Evolutionary conservation across 2,329 filamentous ascomycete species (phyloP).

Genomic region (Zopfia rhizophila): DNA sequence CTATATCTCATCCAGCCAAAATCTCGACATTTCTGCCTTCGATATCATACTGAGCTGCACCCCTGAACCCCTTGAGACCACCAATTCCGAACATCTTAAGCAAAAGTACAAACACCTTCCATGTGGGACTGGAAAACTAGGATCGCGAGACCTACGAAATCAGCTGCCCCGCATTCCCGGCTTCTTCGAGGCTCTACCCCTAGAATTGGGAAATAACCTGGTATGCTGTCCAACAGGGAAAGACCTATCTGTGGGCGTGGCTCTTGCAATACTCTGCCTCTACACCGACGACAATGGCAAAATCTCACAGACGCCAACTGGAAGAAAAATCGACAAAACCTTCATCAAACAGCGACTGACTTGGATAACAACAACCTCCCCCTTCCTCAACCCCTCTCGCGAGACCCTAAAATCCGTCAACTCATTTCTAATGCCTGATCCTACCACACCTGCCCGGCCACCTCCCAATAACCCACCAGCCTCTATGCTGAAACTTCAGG

Average conservation of each 20-base stretch:
- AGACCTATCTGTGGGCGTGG: slow-evolving; percentile 81
- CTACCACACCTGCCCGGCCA: no score
- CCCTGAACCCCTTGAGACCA: slow-evolving; percentile 48
- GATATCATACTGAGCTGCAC: slow-evolving; percentile 58
- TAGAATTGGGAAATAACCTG: slow-evolving; percentile 26
- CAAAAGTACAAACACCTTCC: slow-evolving; percentile 66
- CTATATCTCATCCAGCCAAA: slow-evolving; percentile 52
- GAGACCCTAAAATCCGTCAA: slow-evolving; percentile 92
- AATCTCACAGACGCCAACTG: slow-evolving; percentile 16
- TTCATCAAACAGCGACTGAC: slow-evolving; percentile 80
- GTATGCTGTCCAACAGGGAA: slow-evolving; percentile 80
- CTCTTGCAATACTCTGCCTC: slow-evolving; percentile 79
- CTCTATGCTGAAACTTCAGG: no score
- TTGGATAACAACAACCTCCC: slow-evolving; percentile 82
- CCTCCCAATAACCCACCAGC: no score
- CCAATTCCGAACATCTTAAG: slow-evolving; percentile 30
- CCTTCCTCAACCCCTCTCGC: slow-evolving; percentile 83
- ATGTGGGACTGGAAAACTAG: slow-evolving; percentile 77
- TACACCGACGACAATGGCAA: slow-evolving; percentile 74
- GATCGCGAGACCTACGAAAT: slow-evolving; percentile 82
- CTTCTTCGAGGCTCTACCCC: slow-evolving; percentile 55
- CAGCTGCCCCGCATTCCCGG: slow-evolving; percentile 71
- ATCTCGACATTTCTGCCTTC: slow-evolving; percentile 50
- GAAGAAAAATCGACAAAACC: slow-evolving; percentile 70
- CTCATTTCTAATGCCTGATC: slow-evolving; percentile 77